These are phyloP conservation scores for Drechslerella stenobrocha DNA, from an alignment of 2,329 filamentous ascomycete species.

Conservation along the genomic window DNA sequence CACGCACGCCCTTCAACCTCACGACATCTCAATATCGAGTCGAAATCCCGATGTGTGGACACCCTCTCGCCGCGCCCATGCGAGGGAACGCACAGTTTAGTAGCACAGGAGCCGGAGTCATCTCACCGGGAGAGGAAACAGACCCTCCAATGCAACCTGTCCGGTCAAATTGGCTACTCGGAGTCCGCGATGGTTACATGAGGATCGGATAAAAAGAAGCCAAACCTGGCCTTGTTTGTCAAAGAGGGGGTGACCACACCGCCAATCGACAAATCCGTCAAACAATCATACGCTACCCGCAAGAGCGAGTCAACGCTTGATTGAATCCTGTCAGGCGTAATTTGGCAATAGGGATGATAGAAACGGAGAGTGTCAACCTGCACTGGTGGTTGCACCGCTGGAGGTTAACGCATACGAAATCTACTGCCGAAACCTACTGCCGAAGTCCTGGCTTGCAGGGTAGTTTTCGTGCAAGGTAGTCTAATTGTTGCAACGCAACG, in stretches of 20 bases:
- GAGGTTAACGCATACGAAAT: no score
- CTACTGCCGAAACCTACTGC: slow-evolving; percentile 25
- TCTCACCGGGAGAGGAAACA: slow-evolving; percentile 27
- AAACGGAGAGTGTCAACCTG: slow-evolving; percentile 41
- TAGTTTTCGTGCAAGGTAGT: no score
- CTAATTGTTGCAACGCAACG: background rate
- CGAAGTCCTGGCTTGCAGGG: no score
- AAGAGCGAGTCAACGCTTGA: background rate
- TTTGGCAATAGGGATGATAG: slow-evolving; percentile 16
- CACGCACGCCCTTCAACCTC: no score
- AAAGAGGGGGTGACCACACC: background rate
- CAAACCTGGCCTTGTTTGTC: slow-evolving; percentile 4
- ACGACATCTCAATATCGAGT: background rate
- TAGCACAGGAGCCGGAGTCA: slow-evolving; percentile 31
- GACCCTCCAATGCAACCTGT: no score
- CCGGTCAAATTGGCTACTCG: background rate
- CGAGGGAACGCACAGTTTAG: slow-evolving; percentile 14
- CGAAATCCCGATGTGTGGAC: slow-evolving; percentile 22
- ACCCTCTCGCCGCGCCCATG: background rate
- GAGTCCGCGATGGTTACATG: no score
- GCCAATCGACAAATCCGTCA: background rate
- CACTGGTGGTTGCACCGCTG: slow-evolving; percentile 24
- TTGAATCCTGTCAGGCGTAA: background rate
- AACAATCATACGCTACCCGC: slow-evolving; percentile 6
- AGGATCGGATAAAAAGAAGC: background rate